phyloP scores from a whole-genome alignment of 148 eudicot genomes.

The Amaranthus hypochondriacus region DNA sequence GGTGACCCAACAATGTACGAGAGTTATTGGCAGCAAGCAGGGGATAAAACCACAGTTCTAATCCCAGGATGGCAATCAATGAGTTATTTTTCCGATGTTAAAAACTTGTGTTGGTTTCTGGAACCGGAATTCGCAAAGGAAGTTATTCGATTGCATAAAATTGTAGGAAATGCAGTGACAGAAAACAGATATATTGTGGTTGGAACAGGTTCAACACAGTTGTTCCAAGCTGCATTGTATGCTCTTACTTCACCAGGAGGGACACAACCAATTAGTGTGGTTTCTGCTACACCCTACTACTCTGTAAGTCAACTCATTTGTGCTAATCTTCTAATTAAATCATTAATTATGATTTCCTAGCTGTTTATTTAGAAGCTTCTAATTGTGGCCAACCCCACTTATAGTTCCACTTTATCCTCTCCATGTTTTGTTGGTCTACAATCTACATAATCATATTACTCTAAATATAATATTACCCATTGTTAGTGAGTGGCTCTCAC shows the following conservation, averaged over 20 bases:
- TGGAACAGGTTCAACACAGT: conserved; percentile 92
- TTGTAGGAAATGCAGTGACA: conserved; percentile 81
- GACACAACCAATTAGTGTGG: conserved; percentile 64
- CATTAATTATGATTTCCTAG: background rate
- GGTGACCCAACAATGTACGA: conserved; percentile 99
- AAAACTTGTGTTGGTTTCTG: conserved; percentile 82
- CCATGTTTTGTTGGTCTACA: background rate
- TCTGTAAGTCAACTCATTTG: conserved; percentile 50
- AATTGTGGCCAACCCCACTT: background rate
- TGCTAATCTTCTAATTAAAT: conserved; percentile 11
- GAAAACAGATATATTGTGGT: conserved; percentile 69
- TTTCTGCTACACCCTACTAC: conserved; percentile 85
- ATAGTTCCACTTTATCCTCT: background rate
- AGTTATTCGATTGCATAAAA: conserved; percentile 52
- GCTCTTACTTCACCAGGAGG: conserved; percentile 47
- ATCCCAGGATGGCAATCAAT: conserved; percentile 76
- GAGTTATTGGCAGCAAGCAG: conserved; percentile 63
- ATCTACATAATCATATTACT: background rate
- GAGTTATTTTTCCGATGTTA: conserved; percentile 82
- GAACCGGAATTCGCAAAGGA: conserved; percentile 64
- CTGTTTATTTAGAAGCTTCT: background rate
- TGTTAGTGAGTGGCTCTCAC: too few species aligned
- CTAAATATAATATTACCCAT: background rate
- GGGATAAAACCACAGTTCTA: conserved; percentile 56
- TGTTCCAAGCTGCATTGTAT: conserved; percentile 83